These are phyloP conservation scores for Ophiocordyceps unilateralis DNA, from an alignment of 2,329 filamentous ascomycete genomes.

Conservation along the genomic window DNA sequence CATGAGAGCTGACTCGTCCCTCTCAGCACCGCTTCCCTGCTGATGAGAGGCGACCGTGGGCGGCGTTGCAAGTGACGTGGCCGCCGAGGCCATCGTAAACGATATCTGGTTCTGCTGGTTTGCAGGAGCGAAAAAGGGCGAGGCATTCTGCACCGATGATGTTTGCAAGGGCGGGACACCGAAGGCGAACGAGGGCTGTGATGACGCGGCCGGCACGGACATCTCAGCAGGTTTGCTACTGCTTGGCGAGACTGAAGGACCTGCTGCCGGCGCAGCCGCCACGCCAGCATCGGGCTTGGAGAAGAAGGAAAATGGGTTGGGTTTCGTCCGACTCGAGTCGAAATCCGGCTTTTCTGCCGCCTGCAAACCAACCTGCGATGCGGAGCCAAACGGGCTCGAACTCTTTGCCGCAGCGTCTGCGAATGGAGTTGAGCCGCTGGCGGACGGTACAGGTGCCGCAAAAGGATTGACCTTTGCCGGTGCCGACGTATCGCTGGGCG, in stretches of 20 bases:
- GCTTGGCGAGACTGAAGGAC: neutral
- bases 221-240: neutral
- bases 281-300: neutral
- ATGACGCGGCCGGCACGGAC: neutral
- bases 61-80: neutral
- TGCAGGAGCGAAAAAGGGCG: neutral
- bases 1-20: too few relatives aligned
- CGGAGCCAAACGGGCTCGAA: neutral
- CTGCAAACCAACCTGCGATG: neutral
- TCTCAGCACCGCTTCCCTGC: too few relatives aligned
- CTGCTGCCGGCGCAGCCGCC: neutral
- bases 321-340: slow-evolving; percentile 1
- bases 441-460: neutral
- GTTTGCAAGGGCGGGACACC: neutral
- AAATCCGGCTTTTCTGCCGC: neutral
- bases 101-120: neutral
- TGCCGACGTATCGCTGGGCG: neutral
- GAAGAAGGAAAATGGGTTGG: slow-evolving; percentile 9
- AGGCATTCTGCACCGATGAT: neutral
- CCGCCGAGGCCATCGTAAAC: too few relatives aligned
- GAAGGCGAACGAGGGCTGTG: neutral
- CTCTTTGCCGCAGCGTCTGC: neutral
- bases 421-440: too few relatives aligned
- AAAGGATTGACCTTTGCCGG: neutral
- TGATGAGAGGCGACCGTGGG: too few relatives aligned